phyloP scores from a whole-genome alignment of 768 basidiomycete species.

The Mycena amicta region DNA sequence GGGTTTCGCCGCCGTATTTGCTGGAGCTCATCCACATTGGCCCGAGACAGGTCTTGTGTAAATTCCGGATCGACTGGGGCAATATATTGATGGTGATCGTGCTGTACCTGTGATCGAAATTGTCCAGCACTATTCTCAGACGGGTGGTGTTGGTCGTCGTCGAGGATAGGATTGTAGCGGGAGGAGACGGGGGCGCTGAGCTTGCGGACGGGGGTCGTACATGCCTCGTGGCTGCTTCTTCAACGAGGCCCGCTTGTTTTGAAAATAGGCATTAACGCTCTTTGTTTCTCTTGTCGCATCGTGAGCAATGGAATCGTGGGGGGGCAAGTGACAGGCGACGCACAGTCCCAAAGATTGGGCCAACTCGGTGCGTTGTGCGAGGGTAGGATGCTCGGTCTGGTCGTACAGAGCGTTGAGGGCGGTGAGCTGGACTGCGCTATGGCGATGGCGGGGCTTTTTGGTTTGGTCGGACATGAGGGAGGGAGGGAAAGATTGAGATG shows the following conservation, averaged over 20 bases:
- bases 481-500: slow-evolving; percentile 33
- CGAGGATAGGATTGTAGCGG: slow-evolving; percentile 3
- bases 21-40: slow-evolving; percentile 71
- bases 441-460: slow-evolving; percentile 82
- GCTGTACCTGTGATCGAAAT: slow-evolving; percentile 16
- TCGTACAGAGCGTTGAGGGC: slow-evolving; percentile 82
- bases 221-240: slow-evolving; percentile 62
- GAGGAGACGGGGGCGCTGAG: background rate
- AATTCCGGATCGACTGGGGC: background rate
- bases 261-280: slow-evolving; percentile 86
- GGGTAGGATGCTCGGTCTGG: slow-evolving; percentile 71
- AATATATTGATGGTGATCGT: slow-evolving; percentile 12
- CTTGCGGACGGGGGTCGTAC: background rate
- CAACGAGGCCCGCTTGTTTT: slow-evolving; percentile 82
- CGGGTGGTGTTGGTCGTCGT: slow-evolving; percentile 17
- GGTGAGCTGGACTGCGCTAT: slow-evolving; percentile 69
- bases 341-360: slow-evolving; percentile 79
- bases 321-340: slow-evolving; percentile 34
- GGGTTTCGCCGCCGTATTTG: slow-evolving; percentile 64
- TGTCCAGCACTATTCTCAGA: no score
- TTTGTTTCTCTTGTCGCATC: slow-evolving; percentile 66
- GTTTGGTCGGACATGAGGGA: slow-evolving; percentile 38
- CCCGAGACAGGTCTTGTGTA: slow-evolving; percentile 34
- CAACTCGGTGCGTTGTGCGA: slow-evolving; percentile 66
- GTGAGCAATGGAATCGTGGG: slow-evolving; percentile 10